Base-by-base conservation (phyloP, 192 early-diverging fungal species). In the Backusella liffmaniae region DNA sequence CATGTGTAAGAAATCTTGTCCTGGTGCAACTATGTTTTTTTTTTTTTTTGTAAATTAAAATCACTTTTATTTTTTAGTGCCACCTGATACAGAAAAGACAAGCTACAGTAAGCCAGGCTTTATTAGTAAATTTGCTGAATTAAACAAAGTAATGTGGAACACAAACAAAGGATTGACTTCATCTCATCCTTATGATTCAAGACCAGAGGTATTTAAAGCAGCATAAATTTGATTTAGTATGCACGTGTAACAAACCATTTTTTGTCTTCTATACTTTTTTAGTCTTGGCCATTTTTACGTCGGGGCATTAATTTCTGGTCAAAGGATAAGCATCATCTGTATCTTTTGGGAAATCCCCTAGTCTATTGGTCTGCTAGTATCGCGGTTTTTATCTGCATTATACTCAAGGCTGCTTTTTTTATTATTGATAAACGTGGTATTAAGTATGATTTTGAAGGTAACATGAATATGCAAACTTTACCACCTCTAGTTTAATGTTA, bases 291-390 rank as follows among this genome's bases (percentile, higher is more conserved):
- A 37, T 90, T 93, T 73, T 83, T 98, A 49, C 86, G 89, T 39
- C 90, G 94, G 56, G 97, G 97, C 36, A 97, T 99, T 81, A 95
- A 91, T 30, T 99, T 98, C 84, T 95, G 89, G 88, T 94, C 94
- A 72, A 90, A 89, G 39, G 85, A 88, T 39, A 88, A 92, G 65
- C 87, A 89, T 74, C 84, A 91, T 71, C 93, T 99, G 76, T 98
- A 98, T 85, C 84, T 99, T 36, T 76, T 99, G 5, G 97, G 97
- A 41, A 98, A 98, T 72, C 96, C 96, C 23, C 71, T 97, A n/a
- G 83, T 93, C 13, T 99, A 94, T 92, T 96, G 92, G 94, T 39
- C 89, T 74, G 87, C 91, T 5, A 86, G 90, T 42, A 79, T 80
- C 0, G 77, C 93, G 8, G 79, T 98, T 26, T 68, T 75, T 5